These are phyloP conservation scores for Nowakowskiella sp. DNA, from an alignment of 192 early-diverging fungal species.

Conservation along the genomic window DNA sequence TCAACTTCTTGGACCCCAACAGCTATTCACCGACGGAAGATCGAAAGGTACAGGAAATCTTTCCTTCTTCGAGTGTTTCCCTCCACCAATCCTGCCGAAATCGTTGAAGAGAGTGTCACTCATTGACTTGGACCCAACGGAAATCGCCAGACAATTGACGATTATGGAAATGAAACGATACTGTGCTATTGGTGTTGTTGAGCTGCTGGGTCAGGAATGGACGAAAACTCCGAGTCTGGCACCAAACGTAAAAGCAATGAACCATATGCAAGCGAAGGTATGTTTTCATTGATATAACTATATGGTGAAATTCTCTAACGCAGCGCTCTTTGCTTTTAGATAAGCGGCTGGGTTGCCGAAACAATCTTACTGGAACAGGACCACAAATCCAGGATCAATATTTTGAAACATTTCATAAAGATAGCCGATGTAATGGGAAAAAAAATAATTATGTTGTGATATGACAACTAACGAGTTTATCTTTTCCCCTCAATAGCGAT, in stretches of 20 bases:
- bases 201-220: slow-evolving; percentile 87
- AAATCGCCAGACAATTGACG: slow-evolving; percentile 88
- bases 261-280: slow-evolving; percentile 66
- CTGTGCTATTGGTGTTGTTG: slow-evolving; percentile 69
- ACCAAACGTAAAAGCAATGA: slow-evolving; percentile 75
- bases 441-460: slow-evolving; percentile 3
- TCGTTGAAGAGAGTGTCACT: slow-evolving; percentile 64
- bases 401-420: slow-evolving; percentile 79
- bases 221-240: slow-evolving; percentile 60
- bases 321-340: slow-evolving; percentile 11
- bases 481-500: slow-evolving; percentile 14
- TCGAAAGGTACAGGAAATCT: not conserved
- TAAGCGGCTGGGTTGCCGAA: slow-evolving; percentile 76
- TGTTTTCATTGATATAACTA: not conserved
- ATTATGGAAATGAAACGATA: slow-evolving; percentile 81
- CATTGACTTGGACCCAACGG: slow-evolving; percentile 79
- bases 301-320: not conserved
- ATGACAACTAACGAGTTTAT: not conserved
- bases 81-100: slow-evolving; percentile 68
- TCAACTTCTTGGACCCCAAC: not conserved
- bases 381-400: slow-evolving; percentile 60
- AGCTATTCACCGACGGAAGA: not conserved
- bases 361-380: slow-evolving; percentile 74
- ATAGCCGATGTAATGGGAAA: slow-evolving; percentile 37
- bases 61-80: slow-evolving; percentile 40